Evolutionary conservation across 1,284 basidiomycete species (phyloP).

Genomic region (Cystobasidium slooffiae): DNA sequence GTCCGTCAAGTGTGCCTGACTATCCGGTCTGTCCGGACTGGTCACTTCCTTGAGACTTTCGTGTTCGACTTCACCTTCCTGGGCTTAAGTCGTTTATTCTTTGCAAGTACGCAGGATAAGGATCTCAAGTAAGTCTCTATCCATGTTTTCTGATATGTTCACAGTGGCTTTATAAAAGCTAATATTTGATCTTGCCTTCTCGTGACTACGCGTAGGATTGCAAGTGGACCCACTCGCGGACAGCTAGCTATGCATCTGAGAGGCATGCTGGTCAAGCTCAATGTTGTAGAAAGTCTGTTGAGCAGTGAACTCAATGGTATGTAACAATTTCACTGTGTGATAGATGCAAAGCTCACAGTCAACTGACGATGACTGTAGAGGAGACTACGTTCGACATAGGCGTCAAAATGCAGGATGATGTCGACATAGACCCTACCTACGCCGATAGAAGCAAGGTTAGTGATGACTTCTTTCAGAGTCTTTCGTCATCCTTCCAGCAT

Average conservation of each 20-base stretch:
- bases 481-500: background rate
- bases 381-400: slow-evolving; percentile 81
- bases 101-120: slow-evolving; percentile 63
- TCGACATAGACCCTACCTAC: slow-evolving; percentile 59
- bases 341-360: background rate
- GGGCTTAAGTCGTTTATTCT: slow-evolving; percentile 72
- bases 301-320: slow-evolving; percentile 60
- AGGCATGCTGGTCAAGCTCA: slow-evolving; percentile 81
- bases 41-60: slow-evolving; percentile 68
- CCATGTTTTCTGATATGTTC: background rate
- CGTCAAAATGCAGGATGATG: slow-evolving; percentile 75
- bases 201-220: slow-evolving; percentile 62
- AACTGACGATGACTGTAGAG: slow-evolving; percentile 59
- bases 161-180: too few species aligned
- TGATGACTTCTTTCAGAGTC: too few species aligned
- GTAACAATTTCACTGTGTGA: background rate
- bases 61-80: slow-evolving; percentile 65
- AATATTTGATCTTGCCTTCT: background rate
- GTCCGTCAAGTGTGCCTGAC: slow-evolving; percentile 42
- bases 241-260: slow-evolving; percentile 77
- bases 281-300: slow-evolving; percentile 77
- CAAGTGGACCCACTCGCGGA: slow-evolving; percentile 67
- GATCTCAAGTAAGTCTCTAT: slow-evolving; percentile 55
- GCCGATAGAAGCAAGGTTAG: slow-evolving; percentile 31
- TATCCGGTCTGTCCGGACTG: slow-evolving; percentile 53